Conservation (phyloP, 768 basidiomycete species). For the Tulasnella sp. region DNA sequence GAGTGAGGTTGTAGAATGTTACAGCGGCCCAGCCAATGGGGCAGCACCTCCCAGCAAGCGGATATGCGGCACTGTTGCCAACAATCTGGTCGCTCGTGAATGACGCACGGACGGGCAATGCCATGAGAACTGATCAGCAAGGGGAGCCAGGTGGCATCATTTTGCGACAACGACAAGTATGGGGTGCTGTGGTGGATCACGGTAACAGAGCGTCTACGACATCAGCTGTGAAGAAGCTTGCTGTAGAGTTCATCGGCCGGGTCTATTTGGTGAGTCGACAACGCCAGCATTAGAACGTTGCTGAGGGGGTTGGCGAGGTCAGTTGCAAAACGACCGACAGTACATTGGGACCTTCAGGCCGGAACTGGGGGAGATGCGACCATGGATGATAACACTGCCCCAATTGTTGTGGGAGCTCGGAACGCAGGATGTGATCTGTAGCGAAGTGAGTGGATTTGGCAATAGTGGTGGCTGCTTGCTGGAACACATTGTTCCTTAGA, state of each 20-base stretch:
- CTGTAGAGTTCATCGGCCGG: constrained; percentile 65
- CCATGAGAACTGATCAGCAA: constrained; percentile 24
- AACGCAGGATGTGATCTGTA: constrained; percentile 40
- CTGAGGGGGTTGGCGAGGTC: constrained; percentile 31
- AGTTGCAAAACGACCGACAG: constrained; percentile 42
- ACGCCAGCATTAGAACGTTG: constrained; percentile 11
- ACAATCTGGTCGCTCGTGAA: constrained; percentile 69
- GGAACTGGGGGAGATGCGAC: constrained; percentile 21
- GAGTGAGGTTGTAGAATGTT: not conserved
- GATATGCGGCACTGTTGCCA: constrained; percentile 61
- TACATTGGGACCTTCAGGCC: constrained; percentile 43
- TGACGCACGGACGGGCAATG: constrained; percentile 19
- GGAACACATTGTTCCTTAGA: constrained; percentile 28
- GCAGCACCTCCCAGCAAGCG: constrained; percentile 37
- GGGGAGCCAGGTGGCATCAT: constrained; percentile 24
- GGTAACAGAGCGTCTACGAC: constrained; percentile 46
- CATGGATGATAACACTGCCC: constrained; percentile 70
- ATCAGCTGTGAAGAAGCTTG: constrained; percentile 52
- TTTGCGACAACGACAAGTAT: constrained; percentile 29
- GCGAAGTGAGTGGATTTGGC: constrained; percentile 42
- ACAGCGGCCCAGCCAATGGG: constrained; percentile 9
- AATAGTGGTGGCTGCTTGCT: not conserved
- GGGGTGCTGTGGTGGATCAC: constrained; percentile 55
- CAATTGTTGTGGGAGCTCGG: constrained; percentile 80
- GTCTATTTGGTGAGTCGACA: constrained; percentile 48